These are phyloP conservation scores for Thymus quinquecostatus DNA, from an alignment of 257 asterid species.

Conservation along the genomic window DNA sequence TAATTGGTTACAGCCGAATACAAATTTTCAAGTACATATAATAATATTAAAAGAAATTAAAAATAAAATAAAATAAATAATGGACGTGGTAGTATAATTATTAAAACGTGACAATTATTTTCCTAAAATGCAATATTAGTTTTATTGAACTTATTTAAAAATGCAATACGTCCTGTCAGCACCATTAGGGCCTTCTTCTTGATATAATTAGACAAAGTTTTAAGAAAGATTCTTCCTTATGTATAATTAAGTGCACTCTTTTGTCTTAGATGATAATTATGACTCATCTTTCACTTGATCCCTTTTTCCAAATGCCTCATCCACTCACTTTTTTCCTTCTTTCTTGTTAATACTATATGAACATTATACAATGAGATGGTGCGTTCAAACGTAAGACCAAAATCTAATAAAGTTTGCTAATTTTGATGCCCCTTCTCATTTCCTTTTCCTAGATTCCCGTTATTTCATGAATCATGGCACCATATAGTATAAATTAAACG, in stretches of 20 bases:
- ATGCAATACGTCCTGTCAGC: constrained; percentile 39
- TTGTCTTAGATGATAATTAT: constrained; percentile 33
- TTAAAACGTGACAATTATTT: too few species aligned
- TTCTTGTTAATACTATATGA: constrained; percentile 3
- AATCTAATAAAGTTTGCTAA: constrained; percentile 1
- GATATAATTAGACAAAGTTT: constrained; percentile 20
- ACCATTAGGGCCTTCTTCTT: constrained; percentile 38
- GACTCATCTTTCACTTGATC: constrained; percentile 59
- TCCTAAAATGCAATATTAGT: too few species aligned
- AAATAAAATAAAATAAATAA: too few species aligned
- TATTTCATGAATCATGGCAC: too few species aligned
- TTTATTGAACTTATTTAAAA: too few species aligned
- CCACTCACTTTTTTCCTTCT: constrained; percentile 27
- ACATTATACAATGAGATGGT: neutral
- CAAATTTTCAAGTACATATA: too few species aligned
- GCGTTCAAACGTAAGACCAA: constrained; percentile 20
- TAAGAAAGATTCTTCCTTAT: constrained; percentile 57
- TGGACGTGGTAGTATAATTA: too few species aligned
- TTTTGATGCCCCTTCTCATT: neutral
- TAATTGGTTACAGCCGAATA: too few species aligned
- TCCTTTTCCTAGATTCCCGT: too few species aligned
- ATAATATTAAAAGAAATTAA: too few species aligned
- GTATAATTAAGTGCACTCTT: neutral
- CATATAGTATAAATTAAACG: too few species aligned
- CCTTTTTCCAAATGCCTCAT: constrained; percentile 2